Conservation (phyloP, 208 protist genomes). For the Leishmania tropica region DNA sequence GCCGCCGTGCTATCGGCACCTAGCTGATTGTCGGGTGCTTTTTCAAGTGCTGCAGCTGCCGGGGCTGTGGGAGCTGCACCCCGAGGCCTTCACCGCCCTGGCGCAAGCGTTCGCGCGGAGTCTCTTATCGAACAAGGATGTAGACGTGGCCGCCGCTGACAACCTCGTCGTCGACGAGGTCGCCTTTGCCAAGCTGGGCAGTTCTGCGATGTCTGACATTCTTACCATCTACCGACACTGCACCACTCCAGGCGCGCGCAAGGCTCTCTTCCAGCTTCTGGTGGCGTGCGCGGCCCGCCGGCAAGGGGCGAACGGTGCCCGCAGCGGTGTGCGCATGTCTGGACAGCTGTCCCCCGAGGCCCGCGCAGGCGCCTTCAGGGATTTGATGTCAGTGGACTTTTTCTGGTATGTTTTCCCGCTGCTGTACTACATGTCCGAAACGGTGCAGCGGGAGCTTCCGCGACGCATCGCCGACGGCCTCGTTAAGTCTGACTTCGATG, state of each 20-base stretch:
- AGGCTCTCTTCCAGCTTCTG: constrained; percentile 75
- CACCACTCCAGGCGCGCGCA: constrained; percentile 54
- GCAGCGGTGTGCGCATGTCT: constrained; percentile 8
- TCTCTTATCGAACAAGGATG: constrained; percentile 46
- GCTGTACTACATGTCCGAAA: constrained; percentile 75
- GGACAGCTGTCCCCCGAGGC: constrained; percentile 21
- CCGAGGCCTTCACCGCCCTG: constrained; percentile 54
- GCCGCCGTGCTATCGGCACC: constrained; percentile 56
- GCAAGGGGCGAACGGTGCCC: constrained; percentile 19
- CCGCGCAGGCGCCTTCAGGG: constrained; percentile 30
- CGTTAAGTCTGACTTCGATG: constrained; percentile 57
- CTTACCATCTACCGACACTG: constrained; percentile 64
- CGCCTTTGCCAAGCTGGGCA: constrained; percentile 54
- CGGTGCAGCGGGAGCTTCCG: constrained; percentile 55
- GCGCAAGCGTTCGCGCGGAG: constrained; percentile 67
- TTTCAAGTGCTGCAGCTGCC: constrained; percentile 65
- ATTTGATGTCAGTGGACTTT: constrained; percentile 69
- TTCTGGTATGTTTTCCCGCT: constrained; percentile 82
- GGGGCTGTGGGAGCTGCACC: constrained; percentile 58
- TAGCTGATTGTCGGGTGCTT: constrained; percentile 65
- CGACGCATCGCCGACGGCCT: constrained; percentile 67
- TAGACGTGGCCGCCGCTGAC: constrained; percentile 26
- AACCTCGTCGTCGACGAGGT: constrained; percentile 41
- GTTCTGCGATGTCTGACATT: constrained; percentile 46
- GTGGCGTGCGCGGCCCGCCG: constrained; percentile 61